phyloP scores from a whole-genome alignment of 2,329 filamentous ascomycete species.

The Ustilaginoidea virens region DNA sequence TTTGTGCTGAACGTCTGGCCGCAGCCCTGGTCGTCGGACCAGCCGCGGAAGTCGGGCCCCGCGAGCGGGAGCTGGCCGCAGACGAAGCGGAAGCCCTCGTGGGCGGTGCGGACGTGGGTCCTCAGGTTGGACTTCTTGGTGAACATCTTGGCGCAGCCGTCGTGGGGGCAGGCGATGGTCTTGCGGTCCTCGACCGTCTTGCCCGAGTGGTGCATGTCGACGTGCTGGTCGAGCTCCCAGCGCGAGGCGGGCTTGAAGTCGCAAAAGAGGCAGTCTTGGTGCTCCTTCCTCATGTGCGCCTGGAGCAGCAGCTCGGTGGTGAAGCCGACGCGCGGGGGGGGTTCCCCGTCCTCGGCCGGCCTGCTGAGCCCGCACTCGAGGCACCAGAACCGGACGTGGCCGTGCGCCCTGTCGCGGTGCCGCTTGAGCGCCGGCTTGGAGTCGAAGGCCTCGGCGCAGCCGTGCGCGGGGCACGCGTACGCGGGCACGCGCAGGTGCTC shows the following conservation, averaged over 20 bases:
- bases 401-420: constrained; percentile 58
- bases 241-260: constrained; percentile 50
- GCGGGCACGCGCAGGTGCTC: constrained; percentile 60
- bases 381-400: constrained; percentile 58
- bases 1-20: constrained; percentile 64
- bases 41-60: constrained; percentile 40
- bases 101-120: constrained; percentile 61
- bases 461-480: constrained; percentile 48
- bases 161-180: constrained; percentile 48
- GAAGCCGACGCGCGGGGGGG: constrained; percentile 49
- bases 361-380: constrained; percentile 44
- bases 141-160: constrained; percentile 60
- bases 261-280: constrained; percentile 66
- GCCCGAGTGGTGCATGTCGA: constrained; percentile 61
- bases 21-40: constrained; percentile 55
- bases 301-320: constrained; percentile 56
- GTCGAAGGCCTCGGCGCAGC: constrained; percentile 57
- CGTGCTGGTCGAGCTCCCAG: constrained; percentile 56
- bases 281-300: constrained; percentile 55
- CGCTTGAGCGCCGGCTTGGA: constrained; percentile 54
- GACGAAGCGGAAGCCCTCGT: constrained; percentile 63
- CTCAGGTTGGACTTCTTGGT: constrained; percentile 73
- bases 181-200: constrained; percentile 46
- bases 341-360: constrained; percentile 22
- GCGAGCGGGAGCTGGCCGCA: constrained; percentile 56